phyloP scores from a whole-genome alignment of 225 moss, liverwort and hornwort genomes.

The Bryum argenteum region DNA sequence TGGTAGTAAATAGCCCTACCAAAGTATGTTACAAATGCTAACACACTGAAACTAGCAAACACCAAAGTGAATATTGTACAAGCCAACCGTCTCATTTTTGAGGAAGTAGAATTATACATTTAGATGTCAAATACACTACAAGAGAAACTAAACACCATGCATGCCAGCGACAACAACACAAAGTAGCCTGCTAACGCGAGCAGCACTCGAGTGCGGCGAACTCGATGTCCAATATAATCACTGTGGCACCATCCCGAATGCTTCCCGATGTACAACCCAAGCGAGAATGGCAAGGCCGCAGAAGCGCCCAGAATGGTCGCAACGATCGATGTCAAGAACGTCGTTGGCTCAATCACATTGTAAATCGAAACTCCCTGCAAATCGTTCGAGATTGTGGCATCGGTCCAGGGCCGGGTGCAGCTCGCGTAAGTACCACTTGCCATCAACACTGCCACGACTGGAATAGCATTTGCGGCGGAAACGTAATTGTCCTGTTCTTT shows the following conservation, averaged over 20 bases:
- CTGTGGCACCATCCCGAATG: background rate
- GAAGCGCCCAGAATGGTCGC: slow-evolving; percentile 11
- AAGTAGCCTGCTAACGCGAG: slow-evolving; percentile 25
- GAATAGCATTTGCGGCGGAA: background rate
- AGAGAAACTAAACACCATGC: slow-evolving; percentile 6
- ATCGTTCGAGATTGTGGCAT: fast-evolving
- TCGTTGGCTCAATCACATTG: background rate
- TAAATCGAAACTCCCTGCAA: background rate
- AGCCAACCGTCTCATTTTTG: background rate
- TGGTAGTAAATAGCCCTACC: background rate
- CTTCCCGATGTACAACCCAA: background rate
- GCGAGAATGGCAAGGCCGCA: background rate
- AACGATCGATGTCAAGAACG: background rate
- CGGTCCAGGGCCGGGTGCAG: background rate
- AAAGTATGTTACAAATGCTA: background rate
- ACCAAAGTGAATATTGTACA: background rate
- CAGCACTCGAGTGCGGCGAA: background rate
- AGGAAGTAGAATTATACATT: fast-evolving
- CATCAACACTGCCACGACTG: slow-evolving; percentile 12
- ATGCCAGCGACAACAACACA: background rate
- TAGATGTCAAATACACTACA: background rate
- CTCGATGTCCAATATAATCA: slow-evolving; percentile 9
- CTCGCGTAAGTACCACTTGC: background rate
- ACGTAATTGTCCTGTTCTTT: slow-evolving; percentile 2
- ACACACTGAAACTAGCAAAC: background rate